Conservation (phyloP, 2,329 filamentous ascomycete species). For the Ascochyta lentis region DNA sequence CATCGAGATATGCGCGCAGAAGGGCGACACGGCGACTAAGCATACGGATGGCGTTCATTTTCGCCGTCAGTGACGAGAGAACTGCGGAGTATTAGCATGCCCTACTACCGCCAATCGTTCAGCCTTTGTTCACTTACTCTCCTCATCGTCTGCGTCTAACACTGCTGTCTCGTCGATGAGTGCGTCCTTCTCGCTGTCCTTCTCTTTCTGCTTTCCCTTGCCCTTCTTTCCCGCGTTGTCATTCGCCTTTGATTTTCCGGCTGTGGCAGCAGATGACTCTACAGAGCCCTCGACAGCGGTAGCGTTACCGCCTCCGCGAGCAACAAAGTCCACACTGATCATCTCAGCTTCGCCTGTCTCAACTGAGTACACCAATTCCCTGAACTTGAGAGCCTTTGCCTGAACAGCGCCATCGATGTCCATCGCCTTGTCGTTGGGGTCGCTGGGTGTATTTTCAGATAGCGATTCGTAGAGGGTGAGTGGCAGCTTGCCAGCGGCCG, state of each 20-base stretch:
- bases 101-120: neutral
- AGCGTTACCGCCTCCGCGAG: slow-evolving; percentile 82
- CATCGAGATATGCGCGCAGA: slow-evolving; percentile 73
- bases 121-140: slow-evolving; percentile 54
- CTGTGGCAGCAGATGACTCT: slow-evolving; percentile 20
- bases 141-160: slow-evolving; percentile 68
- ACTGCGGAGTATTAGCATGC: slow-evolving; percentile 48
- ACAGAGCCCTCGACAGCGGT: slow-evolving; percentile 59
- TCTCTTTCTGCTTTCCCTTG: slow-evolving; percentile 61
- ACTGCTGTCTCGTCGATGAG: slow-evolving; percentile 42
- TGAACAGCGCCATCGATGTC: slow-evolving; percentile 70
- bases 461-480: slow-evolving; percentile 88
- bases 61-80: slow-evolving; percentile 76
- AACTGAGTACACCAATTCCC: slow-evolving; percentile 82
- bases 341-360: slow-evolving; percentile 97
- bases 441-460: slow-evolving; percentile 41
- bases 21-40: slow-evolving; percentile 69
- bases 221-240: slow-evolving; percentile 56
- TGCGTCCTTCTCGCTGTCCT: slow-evolving; percentile 44
- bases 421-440: slow-evolving; percentile 50
- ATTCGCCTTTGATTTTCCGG: slow-evolving; percentile 37
- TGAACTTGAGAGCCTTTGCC: slow-evolving; percentile 69
- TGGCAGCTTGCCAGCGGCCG: slow-evolving; percentile 80
- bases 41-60: slow-evolving; percentile 93
- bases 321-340: slow-evolving; percentile 95